Evolutionary conservation across 148 eudicot genomes (phyloP), one percentile per base, ranked within the genome.

Genomic region (Vaccinium vitisidaea): DNA sequence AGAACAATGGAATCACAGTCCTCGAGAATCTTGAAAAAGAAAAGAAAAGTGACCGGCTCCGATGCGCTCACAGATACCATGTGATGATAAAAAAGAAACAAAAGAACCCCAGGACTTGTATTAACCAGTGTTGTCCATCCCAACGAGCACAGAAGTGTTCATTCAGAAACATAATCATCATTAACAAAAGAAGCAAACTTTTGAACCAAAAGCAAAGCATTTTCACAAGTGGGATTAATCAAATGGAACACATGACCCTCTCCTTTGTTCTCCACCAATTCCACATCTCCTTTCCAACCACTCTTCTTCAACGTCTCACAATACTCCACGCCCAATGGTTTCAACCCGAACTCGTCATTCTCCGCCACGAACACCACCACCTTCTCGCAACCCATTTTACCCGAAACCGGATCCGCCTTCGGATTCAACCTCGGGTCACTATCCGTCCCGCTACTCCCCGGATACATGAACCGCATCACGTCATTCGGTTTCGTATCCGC

Each of bases 281-380:
- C 90, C 16, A 86, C 69, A 0, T 2, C 39, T 2, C 94, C 94
- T 3, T 36, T 27, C 93, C 93, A 92, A 21, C 86, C 90, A 85
- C 93, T 85, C 11, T 82, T 85, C 77, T n/a, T 84, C 84, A 92
- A 50, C 7, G 67, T 71, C 55, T 85, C 86, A 67, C 73, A 75
- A 15, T 90, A 92, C 9, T n/a, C 43, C 65, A 14, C 19, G 0
- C 90, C 94, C 58, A 85, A 82, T 12, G 30, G 83, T 43, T 39
- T 88, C 83, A 87, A 75, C 39, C 67, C 46, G 77, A 43, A 4
- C 6, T 43, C 46, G 46, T 91, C 92, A 1, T 86, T 84, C 69
- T 84, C 92, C 8, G 86, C 92, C 12, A 87, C 90, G 21, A 30
- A 87, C 11, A 88, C 90, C 63, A 92, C 32, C 71, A 88, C 92